These are phyloP conservation scores for Urostyla sp. DNA, from an alignment of 73 alveolate genomes.

Conservation along the genomic window DNA sequence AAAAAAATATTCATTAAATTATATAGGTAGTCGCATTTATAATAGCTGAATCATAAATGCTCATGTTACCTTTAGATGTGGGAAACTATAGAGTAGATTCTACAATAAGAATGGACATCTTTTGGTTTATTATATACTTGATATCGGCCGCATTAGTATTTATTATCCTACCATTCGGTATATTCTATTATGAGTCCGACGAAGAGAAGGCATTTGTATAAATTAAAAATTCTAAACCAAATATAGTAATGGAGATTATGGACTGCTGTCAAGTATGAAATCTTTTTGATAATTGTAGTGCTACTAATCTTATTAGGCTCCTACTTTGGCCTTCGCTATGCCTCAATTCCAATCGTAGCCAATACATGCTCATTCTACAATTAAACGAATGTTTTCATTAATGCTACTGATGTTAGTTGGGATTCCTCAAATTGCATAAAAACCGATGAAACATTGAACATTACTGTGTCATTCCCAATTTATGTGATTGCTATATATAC, in stretches of 20 bases:
- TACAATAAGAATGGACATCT: conserved; percentile 82
- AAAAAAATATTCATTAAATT: not conserved
- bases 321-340: conserved; percentile 69
- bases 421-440: not conserved
- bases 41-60: conserved; percentile 63
- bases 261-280: conserved; percentile 66
- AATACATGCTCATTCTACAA: conserved; percentile 34
- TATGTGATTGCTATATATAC: conserved; percentile 75
- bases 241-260: conserved; percentile 59
- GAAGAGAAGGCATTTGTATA: conserved; percentile 80
- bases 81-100: conserved; percentile 77
- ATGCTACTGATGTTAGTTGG: not conserved
- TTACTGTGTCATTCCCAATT: conserved; percentile 80
- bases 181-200: conserved; percentile 88
- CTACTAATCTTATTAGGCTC: conserved; percentile 65
- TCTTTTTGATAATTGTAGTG: conserved; percentile 62
- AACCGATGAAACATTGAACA: conserved; percentile 50
- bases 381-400: conserved; percentile 5
- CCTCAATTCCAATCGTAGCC: conserved; percentile 71
- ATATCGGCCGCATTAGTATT: conserved; percentile 67
- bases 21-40: conserved; percentile 34
- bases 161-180: conserved; percentile 79
- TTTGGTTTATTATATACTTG: conserved; percentile 89
- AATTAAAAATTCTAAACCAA: not conserved
- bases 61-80: conserved; percentile 89